A percentile compares a stretch with the other conserved stretches of the same genome.
Conservation (phyloP, 2,329 filamentous ascomycete species). For the Calycina herbarum region DNA sequence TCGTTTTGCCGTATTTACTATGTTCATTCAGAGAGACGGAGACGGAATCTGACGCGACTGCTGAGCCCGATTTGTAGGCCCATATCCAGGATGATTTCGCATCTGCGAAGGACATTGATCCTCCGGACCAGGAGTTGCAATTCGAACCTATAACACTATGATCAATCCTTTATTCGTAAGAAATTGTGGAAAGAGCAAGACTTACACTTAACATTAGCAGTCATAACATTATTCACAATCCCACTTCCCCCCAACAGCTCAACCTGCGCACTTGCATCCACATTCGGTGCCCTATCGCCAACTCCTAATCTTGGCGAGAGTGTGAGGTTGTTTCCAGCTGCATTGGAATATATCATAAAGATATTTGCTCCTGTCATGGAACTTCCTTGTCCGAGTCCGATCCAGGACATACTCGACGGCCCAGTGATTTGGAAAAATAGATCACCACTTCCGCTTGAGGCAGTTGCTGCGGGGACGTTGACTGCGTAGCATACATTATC, state of each 20-base stretch:
- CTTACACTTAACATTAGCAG: conserved; percentile 55
- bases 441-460: conserved; percentile 50
- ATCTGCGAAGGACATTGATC: conserved; percentile 49
- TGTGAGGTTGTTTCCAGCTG: conserved; percentile 54
- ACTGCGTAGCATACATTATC: conserved; percentile 44
- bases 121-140: conserved; percentile 53
- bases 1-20: conserved; percentile 43
- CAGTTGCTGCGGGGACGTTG: conserved; percentile 54
- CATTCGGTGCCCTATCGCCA: conserved; percentile 45
- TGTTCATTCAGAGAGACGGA: conserved; percentile 47
- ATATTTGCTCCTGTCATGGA: conserved; percentile 57
- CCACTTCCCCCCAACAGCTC: conserved; percentile 54
- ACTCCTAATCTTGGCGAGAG: conserved; percentile 51
- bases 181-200: neutral
- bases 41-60: conserved; percentile 48
- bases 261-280: too few relatives aligned
- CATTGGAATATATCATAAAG: conserved; percentile 57
- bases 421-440: conserved; percentile 59
- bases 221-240: conserved; percentile 52
- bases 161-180: neutral
- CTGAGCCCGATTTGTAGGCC: conserved; percentile 46
- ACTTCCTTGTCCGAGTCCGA: conserved; percentile 55
- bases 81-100: conserved; percentile 51
- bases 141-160: conserved; percentile 43
- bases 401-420: conserved; percentile 53